phyloP scores from a whole-genome alignment of 495 filamentous ascomycete genomes.

The Penicillium samsonianum region DNA sequence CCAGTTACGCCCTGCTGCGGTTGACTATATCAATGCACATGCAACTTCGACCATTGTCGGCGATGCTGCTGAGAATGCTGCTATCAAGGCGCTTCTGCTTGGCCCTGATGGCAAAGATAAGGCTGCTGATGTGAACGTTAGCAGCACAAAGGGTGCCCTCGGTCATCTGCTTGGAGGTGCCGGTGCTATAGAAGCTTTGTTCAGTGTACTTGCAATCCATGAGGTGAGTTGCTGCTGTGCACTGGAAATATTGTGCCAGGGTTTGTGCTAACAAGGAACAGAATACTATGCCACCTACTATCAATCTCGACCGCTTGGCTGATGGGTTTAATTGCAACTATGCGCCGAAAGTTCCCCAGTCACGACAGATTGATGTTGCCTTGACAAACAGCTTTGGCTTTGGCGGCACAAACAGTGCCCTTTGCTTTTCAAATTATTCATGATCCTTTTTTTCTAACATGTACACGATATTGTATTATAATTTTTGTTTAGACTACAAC shows the following conservation, averaged over 20 bases:
- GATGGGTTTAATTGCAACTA: slow-evolving; percentile 85
- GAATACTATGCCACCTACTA: slow-evolving; percentile 81
- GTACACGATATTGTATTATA: slow-evolving; percentile 16
- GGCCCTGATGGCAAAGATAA: slow-evolving; percentile 63
- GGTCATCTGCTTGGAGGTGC: slow-evolving; percentile 92
- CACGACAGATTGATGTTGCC: slow-evolving; percentile 68
- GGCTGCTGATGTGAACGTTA: slow-evolving; percentile 74
- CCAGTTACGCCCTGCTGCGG: slow-evolving; percentile 60
- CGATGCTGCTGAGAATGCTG: slow-evolving; percentile 83
- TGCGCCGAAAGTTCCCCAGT: slow-evolving; percentile 69
- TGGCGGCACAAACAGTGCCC: slow-evolving; percentile 90
- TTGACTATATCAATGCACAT: slow-evolving; percentile 96
- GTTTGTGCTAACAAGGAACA: slow-evolving; percentile 39
- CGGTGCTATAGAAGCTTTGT: slow-evolving; percentile 84
- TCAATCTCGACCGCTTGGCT: slow-evolving; percentile 72
- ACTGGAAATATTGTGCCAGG: not conserved
- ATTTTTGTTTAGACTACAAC: slow-evolving; percentile 3
- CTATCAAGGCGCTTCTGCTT: slow-evolving; percentile 76
- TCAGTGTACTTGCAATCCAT: slow-evolving; percentile 74
- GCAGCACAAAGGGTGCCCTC: slow-evolving; percentile 90
- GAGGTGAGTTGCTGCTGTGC: slow-evolving; percentile 57
- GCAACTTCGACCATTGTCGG: slow-evolving; percentile 85
- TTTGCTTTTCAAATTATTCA: slow-evolving; percentile 65
- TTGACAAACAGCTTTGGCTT: slow-evolving; percentile 98
- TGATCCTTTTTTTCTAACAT: not conserved